Base-by-base conservation (phyloP, 2,329 filamentous ascomycete genomes). In the Colletotrichum lentis region DNA sequence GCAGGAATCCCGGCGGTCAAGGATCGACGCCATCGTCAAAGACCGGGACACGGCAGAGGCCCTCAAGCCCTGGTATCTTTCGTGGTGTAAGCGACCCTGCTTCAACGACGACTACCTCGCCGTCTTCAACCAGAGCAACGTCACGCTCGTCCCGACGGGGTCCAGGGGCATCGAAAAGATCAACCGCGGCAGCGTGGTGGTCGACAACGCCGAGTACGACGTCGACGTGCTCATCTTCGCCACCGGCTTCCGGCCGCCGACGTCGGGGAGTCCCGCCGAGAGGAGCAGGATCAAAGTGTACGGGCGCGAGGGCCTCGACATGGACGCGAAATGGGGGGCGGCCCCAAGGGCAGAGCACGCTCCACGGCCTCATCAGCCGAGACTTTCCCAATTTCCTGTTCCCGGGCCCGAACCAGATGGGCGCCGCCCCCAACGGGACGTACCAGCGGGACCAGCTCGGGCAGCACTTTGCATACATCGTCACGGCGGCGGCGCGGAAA, bases 31-130 rank as follows among this genome's bases (percentile, higher is more conserved):
- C 0, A 74, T 84, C 22, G 86, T 90, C 20, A 76, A 82, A 37
- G 82, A 89, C 70, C 73, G 74, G 6, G 75, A 73, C 0, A 85
- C 82, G 0, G 87, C 88, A 0, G 79, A 80, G 27, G 80, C 75
- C 3, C 79, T 90, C 3, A 85, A 87, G 72, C 80, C 86, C 0
- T 89, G 85, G 84, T 90, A 90, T 72, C 82, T 84, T 0, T 76
- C 77, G 0, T 89, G 84, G 82, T 90, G 88, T 78, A 90, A 91
- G 74, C 83, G 88, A 0, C 87, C 88, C 0, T 83, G 79, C 49
- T 90, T 89, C 75, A 86, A 86, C 75, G 86, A 90, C 72, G 80
- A 83, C 2, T 90, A 88, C 71, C 80, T 90, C 0, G 73, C 80
- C 3, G 71, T 82, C 0, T 91, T 90, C 80, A 91, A 91, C 75